Conservation (phyloP, 2,329 filamentous ascomycete species). For the Aspergillus sp. region DNA sequence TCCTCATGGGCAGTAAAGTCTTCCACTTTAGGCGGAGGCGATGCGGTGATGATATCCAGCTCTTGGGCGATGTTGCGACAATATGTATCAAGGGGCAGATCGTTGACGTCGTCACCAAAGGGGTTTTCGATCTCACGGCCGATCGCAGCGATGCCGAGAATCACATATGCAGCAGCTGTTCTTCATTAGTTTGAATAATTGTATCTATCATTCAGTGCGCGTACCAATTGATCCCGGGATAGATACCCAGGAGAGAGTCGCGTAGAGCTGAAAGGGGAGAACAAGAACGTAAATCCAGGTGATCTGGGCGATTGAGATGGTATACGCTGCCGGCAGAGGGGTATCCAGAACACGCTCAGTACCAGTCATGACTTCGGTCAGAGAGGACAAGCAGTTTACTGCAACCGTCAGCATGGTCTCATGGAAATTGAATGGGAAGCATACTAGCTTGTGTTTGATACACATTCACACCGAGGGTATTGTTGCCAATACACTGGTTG, state of each 20-base stretch:
- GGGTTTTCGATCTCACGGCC: constrained; percentile 81
- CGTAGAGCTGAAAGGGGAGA: constrained; percentile 74
- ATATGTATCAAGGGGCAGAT: constrained; percentile 70
- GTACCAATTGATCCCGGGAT: constrained; percentile 66
- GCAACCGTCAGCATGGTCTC: too few species aligned
- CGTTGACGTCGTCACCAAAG: constrained; percentile 79
- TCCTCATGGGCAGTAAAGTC: constrained; percentile 43
- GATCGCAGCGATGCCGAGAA: constrained; percentile 70
- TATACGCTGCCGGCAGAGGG: constrained; percentile 76
- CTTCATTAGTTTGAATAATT: neutral
- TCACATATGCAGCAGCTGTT: constrained; percentile 67
- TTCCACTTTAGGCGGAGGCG: constrained; percentile 46
- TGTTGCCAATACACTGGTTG: constrained; percentile 52
- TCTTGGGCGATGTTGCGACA: constrained; percentile 71
- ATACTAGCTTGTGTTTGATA: constrained; percentile 36
- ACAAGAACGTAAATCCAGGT: constrained; percentile 79
- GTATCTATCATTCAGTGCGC: neutral
- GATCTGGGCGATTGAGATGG: constrained; percentile 79
- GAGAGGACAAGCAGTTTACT: constrained; percentile 41
- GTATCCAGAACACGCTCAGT: constrained; percentile 77
- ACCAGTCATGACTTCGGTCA: constrained; percentile 69
- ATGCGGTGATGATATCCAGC: constrained; percentile 66
- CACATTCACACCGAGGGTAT: constrained; percentile 29
- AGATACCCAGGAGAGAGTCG: constrained; percentile 63
- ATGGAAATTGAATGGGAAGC: constrained; percentile 3